phyloP scores from a whole-genome alignment of 1,284 basidiomycete genomes.

The Melampsora americana region DNA sequence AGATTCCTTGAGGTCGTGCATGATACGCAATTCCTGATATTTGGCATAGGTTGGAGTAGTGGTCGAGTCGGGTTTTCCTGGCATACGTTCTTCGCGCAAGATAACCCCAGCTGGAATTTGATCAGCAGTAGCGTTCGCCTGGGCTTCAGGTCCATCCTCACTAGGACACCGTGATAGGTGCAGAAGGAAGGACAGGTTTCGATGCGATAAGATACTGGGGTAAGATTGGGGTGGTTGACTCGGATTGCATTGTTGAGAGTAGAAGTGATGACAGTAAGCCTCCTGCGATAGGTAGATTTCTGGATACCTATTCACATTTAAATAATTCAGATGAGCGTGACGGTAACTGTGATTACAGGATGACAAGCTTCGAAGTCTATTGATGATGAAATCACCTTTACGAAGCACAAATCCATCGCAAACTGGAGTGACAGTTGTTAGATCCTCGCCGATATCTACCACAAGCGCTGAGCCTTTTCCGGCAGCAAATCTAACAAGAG shows the following conservation, averaged over 20 bases:
- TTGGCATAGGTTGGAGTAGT: slow-evolving; percentile 74
- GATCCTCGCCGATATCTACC: slow-evolving; percentile 84
- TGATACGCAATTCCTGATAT: slow-evolving; percentile 79
- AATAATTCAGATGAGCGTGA: not conserved
- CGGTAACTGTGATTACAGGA: not conserved
- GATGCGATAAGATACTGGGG: slow-evolving; percentile 30
- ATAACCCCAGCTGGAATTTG: slow-evolving; percentile 49
- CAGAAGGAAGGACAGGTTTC: not conserved
- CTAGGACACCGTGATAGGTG: not conserved
- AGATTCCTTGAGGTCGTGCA: slow-evolving; percentile 90
- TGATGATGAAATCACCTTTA: slow-evolving; percentile 67
- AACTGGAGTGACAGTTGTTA: slow-evolving; percentile 86
- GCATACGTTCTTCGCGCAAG: slow-evolving; percentile 70
- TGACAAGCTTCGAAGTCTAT: not conserved
- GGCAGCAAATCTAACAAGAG: slow-evolving; percentile 72
- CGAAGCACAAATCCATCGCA: slow-evolving; percentile 96
- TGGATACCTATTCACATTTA: slow-evolving; percentile 48
- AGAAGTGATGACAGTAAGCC: slow-evolving; percentile 49
- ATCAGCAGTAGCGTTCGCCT: not conserved
- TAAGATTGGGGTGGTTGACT: slow-evolving; percentile 21
- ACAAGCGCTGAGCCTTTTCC: slow-evolving; percentile 94
- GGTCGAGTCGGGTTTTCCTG: slow-evolving; percentile 52
- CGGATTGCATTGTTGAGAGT: slow-evolving; percentile 36
- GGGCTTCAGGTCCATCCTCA: not conserved
- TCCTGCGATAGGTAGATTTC: slow-evolving; percentile 51